Base-by-base conservation (phyloP, 208 protist genomes). In the Trypanosoma conorhini region DNA sequence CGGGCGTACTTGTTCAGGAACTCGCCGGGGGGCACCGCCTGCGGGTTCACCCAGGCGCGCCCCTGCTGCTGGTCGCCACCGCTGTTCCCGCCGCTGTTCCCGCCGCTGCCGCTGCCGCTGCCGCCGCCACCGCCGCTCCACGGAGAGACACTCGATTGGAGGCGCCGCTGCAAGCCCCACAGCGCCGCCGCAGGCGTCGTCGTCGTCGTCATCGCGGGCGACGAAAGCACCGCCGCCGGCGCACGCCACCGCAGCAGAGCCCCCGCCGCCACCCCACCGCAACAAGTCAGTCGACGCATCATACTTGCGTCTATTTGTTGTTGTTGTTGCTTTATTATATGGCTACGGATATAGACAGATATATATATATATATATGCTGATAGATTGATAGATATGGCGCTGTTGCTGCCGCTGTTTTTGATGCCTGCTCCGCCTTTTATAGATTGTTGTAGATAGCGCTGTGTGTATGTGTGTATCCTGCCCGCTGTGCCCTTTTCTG, bases 1-100 rank as follows among this genome's bases (percentile, higher is more conserved):
- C 90, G 72, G 52, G 96, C 97, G 85, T 99, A 99, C 84, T 99
- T 98, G 57, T 97, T 92, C 19, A 99, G 81, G 56, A 93, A 94
- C 70, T 96, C 88, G 55, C 88, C 91, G 15, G 86, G 85, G 8
- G 91, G 91, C 30, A 96, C 91, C 10, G 91, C 91, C 64, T 92
- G 87, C 9, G 91, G 91, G 77, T 96, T 94, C 64, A 96, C 91
- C 86, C 86, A 96, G 40, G 82, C 79, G 9, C 86, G 79, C 21
- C 91, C 88, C 72, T 92, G 81, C 70, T 92, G 86, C 72, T 85
- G 74, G 9, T 64, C 56, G 42, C 52, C 38, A 66, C 65, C 76
- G n/a, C 72, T 66, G 50, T 76, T 79, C 59, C 40, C 76, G 38
- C 67, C 70, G 60, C 44, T 77, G 48, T 70, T 33, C 26, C 26